Conservation (phyloP, 2,329 filamentous ascomycete species). For the Pyrenophora tritici-repentis region DNA sequence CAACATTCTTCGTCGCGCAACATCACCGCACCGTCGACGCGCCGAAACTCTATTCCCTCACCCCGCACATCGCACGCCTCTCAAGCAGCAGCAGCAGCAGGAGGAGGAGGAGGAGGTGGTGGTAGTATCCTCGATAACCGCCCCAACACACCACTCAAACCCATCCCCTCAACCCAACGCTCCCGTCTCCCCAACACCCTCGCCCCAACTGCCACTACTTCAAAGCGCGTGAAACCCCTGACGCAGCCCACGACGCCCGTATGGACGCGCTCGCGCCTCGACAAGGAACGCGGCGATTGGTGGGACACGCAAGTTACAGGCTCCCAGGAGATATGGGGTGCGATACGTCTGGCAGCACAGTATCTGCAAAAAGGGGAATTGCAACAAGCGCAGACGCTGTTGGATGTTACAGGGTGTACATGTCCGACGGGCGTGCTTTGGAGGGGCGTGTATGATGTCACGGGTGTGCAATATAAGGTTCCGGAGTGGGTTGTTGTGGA, state of each 20-base stretch:
- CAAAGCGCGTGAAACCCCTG: slow-evolving; percentile 28
- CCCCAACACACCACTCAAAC: slow-evolving; percentile 35
- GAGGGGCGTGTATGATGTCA: slow-evolving; percentile 52
- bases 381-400: slow-evolving; percentile 71
- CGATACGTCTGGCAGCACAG: slow-evolving; percentile 69
- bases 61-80: slow-evolving; percentile 30
- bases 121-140: slow-evolving; percentile 13
- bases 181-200: slow-evolving; percentile 38
- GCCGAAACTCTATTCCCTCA: slow-evolving; percentile 20
- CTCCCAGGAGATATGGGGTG: slow-evolving; percentile 77
- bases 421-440: slow-evolving; percentile 51
- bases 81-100: slow-evolving; percentile 4
- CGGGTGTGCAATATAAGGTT: slow-evolving; percentile 51
- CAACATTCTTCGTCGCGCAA: slow-evolving; percentile 32
- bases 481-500: slow-evolving; percentile 54
- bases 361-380: slow-evolving; percentile 63
- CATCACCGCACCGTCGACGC: slow-evolving; percentile 36
- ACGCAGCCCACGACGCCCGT: slow-evolving; percentile 23
- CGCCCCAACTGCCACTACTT: slow-evolving; percentile 22
- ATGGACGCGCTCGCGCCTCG: slow-evolving; percentile 66
- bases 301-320: slow-evolving; percentile 89
- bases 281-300: slow-evolving; percentile 77
- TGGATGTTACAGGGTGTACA: slow-evolving; percentile 71
- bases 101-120: no score
- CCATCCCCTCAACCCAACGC: slow-evolving; percentile 31